Conservation (phyloP, 1,284 basidiomycete species). For the Mycena sp. region DNA sequence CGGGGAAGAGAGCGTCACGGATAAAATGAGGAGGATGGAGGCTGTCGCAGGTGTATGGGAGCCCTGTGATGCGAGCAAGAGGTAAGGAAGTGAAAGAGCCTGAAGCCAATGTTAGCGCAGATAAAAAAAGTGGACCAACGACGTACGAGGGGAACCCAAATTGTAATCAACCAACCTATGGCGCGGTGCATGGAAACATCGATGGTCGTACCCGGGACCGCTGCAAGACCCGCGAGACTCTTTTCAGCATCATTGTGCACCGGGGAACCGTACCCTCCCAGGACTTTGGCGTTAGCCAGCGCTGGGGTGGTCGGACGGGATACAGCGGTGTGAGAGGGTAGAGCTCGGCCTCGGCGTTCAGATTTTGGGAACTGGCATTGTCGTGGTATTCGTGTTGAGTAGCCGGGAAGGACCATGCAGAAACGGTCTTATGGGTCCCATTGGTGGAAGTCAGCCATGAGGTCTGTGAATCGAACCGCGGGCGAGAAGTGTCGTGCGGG, state of each 20-base stretch:
- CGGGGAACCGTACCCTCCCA: constrained; percentile 71
- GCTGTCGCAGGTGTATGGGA: constrained; percentile 46
- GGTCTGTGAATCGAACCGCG: constrained; percentile 66
- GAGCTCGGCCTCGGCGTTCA: constrained; percentile 54
- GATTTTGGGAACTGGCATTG: constrained; percentile 47
- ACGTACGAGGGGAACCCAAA: constrained; percentile 75
- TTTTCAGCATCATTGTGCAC: constrained; percentile 58
- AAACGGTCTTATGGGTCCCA: constrained; percentile 63
- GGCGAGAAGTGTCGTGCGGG: constrained; percentile 52
- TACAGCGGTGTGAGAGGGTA: constrained; percentile 43
- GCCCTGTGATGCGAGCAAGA: constrained; percentile 55
- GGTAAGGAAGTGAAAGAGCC: constrained; percentile 68
- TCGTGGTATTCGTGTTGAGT: constrained; percentile 44
- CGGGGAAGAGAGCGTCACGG: constrained; percentile 72
- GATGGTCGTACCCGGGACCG: constrained; percentile 53
- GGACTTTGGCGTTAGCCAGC: constrained; percentile 64
- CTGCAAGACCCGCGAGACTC: constrained; percentile 54
- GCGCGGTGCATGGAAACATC: constrained; percentile 64
- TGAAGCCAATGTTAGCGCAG: constrained; percentile 37
- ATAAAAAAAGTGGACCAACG: constrained; percentile 14
- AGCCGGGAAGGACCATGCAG: constrained; percentile 74
- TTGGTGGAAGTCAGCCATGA: constrained; percentile 76
- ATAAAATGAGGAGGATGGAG: constrained; percentile 64
- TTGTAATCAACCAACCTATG: constrained; percentile 67
- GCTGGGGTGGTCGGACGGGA: constrained; percentile 61